Evolutionary conservation across 352 stramenopile species (phyloP).

Genomic region (Thalassiosira hispida): DNA sequence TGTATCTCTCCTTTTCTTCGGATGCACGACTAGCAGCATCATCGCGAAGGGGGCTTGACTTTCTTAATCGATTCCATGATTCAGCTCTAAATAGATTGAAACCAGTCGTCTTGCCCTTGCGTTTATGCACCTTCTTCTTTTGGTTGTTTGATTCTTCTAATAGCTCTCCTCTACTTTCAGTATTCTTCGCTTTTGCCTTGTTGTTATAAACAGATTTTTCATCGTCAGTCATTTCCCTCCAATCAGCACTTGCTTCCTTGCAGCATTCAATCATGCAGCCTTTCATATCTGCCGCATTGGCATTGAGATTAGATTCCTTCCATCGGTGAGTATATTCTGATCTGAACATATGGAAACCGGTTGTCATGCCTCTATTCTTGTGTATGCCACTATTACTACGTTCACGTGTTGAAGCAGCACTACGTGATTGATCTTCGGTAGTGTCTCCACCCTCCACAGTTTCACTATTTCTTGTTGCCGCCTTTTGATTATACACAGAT

Average conservation of each 20-base stretch:
- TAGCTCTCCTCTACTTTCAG: neutral
- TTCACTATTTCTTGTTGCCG: neutral
- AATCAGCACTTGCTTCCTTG: conserved; percentile 16
- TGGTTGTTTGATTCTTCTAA: conserved; percentile 4
- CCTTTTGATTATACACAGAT: conserved; percentile 13
- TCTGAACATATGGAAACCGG: conserved; percentile 23
- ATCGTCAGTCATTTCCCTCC: conserved; percentile 14
- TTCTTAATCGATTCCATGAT: neutral
- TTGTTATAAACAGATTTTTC: conserved; percentile 15
- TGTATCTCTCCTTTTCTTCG: neutral
- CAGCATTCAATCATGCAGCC: conserved; percentile 1
- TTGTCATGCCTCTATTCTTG: conserved; percentile 5
- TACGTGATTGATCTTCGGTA: no score
- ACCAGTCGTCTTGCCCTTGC: conserved; percentile 11
- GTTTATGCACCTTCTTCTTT: neutral
- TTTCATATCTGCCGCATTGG: conserved; percentile 7
- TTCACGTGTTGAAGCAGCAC: neutral
- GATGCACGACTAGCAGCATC: neutral
- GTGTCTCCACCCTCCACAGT: no score
- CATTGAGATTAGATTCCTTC: conserved; percentile 14
- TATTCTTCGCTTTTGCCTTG: conserved; percentile 6
- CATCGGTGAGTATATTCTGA: conserved; percentile 6
- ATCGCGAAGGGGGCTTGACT: neutral
- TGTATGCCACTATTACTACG: conserved; percentile 3
- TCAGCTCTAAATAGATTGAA: conserved; percentile 23